These are phyloP conservation scores for Solanum rostratum DNA, from an alignment of 257 asterid species.

Conservation along the genomic window DNA sequence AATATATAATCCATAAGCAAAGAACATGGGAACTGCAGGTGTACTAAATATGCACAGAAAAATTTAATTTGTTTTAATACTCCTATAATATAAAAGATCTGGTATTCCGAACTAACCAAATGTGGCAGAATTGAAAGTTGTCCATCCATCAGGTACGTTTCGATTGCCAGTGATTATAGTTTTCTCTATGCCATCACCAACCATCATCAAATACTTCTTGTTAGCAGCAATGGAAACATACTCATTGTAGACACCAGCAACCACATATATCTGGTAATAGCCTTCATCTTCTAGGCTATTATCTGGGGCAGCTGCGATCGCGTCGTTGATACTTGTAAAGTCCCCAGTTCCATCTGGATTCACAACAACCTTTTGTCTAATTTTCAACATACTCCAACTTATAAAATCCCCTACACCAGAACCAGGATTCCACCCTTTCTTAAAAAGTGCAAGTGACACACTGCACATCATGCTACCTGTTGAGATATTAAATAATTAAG, in stretches of 20 bases:
- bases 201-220: slow-evolving; percentile 24
- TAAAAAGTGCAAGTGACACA: slow-evolving; percentile 18
- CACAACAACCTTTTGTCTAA: slow-evolving; percentile 15
- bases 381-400: background rate
- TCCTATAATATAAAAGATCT: no score
- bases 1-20: background rate
- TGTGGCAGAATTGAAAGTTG: slow-evolving; percentile 24
- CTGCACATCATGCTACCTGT: slow-evolving; percentile 10
- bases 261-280: slow-evolving; percentile 17
- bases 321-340: slow-evolving; percentile 10
- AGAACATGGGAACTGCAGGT: background rate
- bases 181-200: slow-evolving; percentile 20
- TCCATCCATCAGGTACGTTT: slow-evolving; percentile 23
- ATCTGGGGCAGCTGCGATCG: slow-evolving; percentile 15
- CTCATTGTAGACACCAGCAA: slow-evolving; percentile 22
- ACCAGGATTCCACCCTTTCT: slow-evolving; percentile 12
- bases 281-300: slow-evolving; percentile 3
- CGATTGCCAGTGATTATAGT: slow-evolving; percentile 22
- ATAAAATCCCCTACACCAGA: background rate
- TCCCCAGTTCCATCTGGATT: slow-evolving; percentile 26
- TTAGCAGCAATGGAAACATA: slow-evolving; percentile 13
- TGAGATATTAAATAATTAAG: background rate
- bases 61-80: no score
- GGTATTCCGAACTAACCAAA: no score
- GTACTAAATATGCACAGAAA: background rate